Conservation (phyloP, 345 rosid species). For the Salix koriyanagi region DNA sequence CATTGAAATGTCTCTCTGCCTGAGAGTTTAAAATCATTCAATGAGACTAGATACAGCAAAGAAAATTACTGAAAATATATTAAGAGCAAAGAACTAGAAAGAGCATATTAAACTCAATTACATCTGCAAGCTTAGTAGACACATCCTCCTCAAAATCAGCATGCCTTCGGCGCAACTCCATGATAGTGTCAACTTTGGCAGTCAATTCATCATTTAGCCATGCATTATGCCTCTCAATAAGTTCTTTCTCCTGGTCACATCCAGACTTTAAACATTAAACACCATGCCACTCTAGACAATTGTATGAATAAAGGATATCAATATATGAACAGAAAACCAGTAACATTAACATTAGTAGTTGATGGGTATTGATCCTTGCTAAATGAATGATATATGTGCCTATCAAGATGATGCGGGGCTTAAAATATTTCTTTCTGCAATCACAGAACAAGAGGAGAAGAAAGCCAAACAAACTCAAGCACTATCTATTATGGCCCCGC, state of each 20-base stretch:
- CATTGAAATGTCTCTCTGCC: conserved; percentile 59
- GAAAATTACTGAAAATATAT: neutral
- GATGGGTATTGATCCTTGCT: neutral
- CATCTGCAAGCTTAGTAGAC: conserved; percentile 73
- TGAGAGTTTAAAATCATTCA: conserved; percentile 20
- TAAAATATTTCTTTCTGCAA: too few species aligned
- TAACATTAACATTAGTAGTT: neutral
- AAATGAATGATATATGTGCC: too few species aligned
- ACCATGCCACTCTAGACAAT: neutral
- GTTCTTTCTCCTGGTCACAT: conserved; percentile 79
- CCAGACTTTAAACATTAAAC: conserved; percentile 7
- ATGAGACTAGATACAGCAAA: neutral
- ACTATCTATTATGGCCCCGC: too few species aligned
- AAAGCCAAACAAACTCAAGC: too few species aligned
- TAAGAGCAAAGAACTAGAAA: neutral
- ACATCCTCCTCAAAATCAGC: conserved; percentile 73
- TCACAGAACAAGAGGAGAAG: too few species aligned
- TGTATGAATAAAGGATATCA: neutral
- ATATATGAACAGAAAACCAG: neutral
- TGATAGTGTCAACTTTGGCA: conserved; percentile 57
- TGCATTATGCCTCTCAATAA: conserved; percentile 71
- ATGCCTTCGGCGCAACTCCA: conserved; percentile 56
- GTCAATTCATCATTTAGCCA: conserved; percentile 94
- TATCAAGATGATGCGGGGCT: too few species aligned
- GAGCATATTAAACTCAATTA: conserved; percentile 23